These are phyloP conservation scores for Cinnamomum micranthum DNA, from an alignment of 164 flowering plant species.

Conservation along the genomic window DNA sequence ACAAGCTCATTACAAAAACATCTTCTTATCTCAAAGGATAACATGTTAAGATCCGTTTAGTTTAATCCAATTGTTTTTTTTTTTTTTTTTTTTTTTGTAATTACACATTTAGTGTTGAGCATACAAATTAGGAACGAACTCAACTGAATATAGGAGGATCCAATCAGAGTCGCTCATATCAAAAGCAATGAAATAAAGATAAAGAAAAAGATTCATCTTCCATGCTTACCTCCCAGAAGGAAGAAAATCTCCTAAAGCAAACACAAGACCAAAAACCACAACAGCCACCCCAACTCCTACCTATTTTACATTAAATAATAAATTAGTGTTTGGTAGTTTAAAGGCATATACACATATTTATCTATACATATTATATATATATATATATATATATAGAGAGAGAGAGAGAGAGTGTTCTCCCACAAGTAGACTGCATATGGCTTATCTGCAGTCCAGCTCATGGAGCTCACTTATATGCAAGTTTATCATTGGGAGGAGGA, in stretches of 20 bases:
- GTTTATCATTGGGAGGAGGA: no score
- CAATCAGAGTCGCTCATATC: not conserved
- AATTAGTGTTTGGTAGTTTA: not conserved
- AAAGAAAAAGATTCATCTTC: not conserved
- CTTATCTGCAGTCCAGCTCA: no score
- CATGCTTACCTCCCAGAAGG: conserved; percentile 73
- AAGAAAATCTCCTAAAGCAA: conserved; percentile 96
- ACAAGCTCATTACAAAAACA: not conserved
- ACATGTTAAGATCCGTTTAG: not conserved
- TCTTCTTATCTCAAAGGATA: no score
- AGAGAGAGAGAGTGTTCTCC: no score
- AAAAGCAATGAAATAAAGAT: not conserved
- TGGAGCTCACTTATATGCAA: no score
- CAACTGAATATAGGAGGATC: not conserved
- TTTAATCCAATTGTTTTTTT: not conserved
- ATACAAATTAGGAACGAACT: no score
- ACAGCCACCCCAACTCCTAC: conserved; percentile 91
- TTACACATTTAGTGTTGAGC: no score
- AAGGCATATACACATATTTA: not conserved
- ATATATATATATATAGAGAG: no score
- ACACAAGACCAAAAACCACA: conserved; percentile 78
- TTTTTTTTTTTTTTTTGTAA: no score
- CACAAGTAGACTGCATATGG: no score
- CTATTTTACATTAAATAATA: conserved; percentile 28
- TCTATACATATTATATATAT: no score